Percentiles rank a stretch among this genome's conserved stretches.
phyloP scores from a whole-genome alignment of 163 green algal species.

The Volvox carteri region DNA sequence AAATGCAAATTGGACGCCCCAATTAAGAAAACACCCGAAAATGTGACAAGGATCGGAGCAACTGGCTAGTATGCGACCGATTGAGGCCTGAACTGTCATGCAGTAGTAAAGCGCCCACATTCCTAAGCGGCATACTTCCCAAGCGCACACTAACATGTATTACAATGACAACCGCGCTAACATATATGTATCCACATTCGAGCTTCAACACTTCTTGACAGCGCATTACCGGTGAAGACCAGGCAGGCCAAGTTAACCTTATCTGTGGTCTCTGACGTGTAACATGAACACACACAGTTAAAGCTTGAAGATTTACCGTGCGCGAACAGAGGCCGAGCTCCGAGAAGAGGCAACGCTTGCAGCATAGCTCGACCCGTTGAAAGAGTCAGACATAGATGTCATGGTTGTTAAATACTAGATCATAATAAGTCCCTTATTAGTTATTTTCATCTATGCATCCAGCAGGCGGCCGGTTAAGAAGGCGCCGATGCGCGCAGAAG shows the following conservation, averaged over 20 bases:
- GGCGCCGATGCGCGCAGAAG: not conserved
- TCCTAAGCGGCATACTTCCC: not conserved
- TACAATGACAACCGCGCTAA: not conserved
- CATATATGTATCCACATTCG: too few relatives aligned
- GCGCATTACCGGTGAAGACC: not conserved
- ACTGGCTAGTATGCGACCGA: not conserved
- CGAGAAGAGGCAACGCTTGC: not conserved
- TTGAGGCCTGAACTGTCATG: not conserved
- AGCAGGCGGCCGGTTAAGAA: not conserved
- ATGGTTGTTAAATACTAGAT: not conserved
- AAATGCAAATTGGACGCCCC: not conserved
- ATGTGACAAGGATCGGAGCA: not conserved
- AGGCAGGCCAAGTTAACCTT: not conserved
- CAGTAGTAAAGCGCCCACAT: not conserved
- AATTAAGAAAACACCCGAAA: not conserved
- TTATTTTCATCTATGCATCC: conserved; percentile 6
- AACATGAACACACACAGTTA: not conserved
- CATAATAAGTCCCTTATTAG: not conserved
- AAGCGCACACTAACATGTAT: not conserved
- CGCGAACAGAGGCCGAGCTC: not conserved
- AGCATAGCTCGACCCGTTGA: conserved; percentile 24
- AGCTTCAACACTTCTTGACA: not conserved
- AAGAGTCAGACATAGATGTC: not conserved
- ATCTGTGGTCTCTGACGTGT: not conserved
- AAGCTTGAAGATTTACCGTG: not conserved